phyloP scores from a whole-genome alignment of 2,329 filamentous ascomycete genomes.

The Colletotrichum phormii region DNA sequence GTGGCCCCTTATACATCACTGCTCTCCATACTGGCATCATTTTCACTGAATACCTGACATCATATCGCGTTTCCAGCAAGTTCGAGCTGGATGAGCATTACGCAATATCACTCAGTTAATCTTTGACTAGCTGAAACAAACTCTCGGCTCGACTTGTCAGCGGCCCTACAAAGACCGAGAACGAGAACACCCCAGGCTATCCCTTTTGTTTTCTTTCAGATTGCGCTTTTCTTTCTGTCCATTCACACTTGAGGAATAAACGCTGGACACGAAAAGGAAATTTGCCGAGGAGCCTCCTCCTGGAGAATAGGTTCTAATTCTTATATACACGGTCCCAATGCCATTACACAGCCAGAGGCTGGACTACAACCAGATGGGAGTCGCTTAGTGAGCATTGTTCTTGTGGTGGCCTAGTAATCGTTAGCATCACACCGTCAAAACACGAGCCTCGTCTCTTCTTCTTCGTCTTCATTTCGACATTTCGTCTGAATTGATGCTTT shows the following conservation, averaged over 20 bases:
- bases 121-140: slow-evolving; percentile 29
- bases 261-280: slow-evolving; percentile 9
- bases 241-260: not conserved
- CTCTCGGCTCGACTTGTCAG: slow-evolving; percentile 12
- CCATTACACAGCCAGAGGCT: slow-evolving; percentile 33
- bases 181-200: not conserved
- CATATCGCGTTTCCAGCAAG: not conserved
- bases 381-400: slow-evolving; percentile 95
- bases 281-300: slow-evolving; percentile 34
- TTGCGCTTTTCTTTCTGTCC: not conserved
- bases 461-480: slow-evolving; percentile 19
- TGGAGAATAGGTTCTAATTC: slow-evolving; percentile 36
- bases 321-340: slow-evolving; percentile 39
- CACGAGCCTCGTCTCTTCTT: slow-evolving; percentile 38
- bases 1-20: not conserved
- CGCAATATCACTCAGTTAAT: slow-evolving; percentile 15
- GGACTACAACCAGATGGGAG: slow-evolving; percentile 23
- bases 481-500: not conserved
- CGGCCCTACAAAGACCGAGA: not conserved
- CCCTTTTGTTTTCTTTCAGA: not conserved
- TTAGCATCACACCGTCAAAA: slow-evolving; percentile 13
- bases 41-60: not conserved
- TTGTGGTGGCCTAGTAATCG: slow-evolving; percentile 89
- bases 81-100: not conserved
- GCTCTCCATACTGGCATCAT: no score